Base-by-base conservation (phyloP, 768 basidiomycete genomes). In the Kwoniella pini region DNA sequence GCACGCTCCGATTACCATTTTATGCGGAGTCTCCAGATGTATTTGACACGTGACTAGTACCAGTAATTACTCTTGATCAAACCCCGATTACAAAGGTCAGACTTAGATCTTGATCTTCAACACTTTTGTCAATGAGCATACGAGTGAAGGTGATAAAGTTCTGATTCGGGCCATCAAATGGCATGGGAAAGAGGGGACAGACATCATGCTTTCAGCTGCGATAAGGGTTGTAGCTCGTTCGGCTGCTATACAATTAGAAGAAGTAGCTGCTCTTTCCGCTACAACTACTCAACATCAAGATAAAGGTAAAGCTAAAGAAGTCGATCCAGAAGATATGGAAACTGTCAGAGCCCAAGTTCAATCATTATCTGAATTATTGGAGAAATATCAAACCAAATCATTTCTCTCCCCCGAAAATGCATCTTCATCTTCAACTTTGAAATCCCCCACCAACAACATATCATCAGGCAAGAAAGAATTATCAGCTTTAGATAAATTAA, bases 241-340 rank as follows among this genome's bases (percentile, higher is more conserved):
- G 36, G 64, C 68, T 4, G 59, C 70, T 11, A 71, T 74, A 1
- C 75, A 76, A 58, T 43, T 76, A 2, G 75, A 76, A 54, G 72
- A 72, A 46, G 64, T 65, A 4, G 68, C 71, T 0, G 65, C 69
- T 6, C 42, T 60, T 13, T 57, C 54, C 21, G 52, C 59, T 9
- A 17, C 51, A 22, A 38, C 58, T 50, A 24, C n/a, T 39, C 36
- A 39, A 17, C 13, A 17, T 31, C 48, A 50, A 22, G n/a, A 43
- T 21, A 51, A 52, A 52, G 40, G 57, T 13, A 50, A 58, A 31
- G 48, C 19, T 15, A 45, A 45, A 36, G 48, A 38, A 30, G 30
- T 46, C 49, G 50, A 45, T 33, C 38, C 27, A 1, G 36, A 42
- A 4, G 57, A 58, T 44, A 19, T 58, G 17, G 38, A 55, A 31